These are phyloP conservation scores for Dactylonectria estremocensis DNA, from an alignment of 2,329 filamentous ascomycete genomes.

Conservation along the genomic window DNA sequence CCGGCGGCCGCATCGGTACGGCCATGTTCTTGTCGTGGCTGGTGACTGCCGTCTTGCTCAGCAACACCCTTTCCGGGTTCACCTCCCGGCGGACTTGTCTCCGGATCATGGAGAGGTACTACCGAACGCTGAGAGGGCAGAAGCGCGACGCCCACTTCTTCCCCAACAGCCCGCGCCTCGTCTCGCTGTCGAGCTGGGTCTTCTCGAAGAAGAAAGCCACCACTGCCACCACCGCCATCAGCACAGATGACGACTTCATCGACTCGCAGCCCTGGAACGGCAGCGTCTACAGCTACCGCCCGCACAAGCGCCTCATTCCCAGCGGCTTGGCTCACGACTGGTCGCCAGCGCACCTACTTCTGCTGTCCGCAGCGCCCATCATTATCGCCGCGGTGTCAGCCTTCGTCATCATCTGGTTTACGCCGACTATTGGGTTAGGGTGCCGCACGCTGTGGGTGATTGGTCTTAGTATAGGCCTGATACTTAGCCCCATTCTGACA, in stretches of 20 bases:
- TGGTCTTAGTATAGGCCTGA: neutral
- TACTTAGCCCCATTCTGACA: constrained; percentile 17
- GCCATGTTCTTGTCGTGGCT: constrained; percentile 26
- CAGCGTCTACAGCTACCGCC: constrained; percentile 20
- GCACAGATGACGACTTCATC: constrained; percentile 11
- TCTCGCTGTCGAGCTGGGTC: neutral
- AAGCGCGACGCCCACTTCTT: constrained; percentile 18
- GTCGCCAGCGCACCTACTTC: too few relatives aligned
- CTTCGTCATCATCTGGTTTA: too few relatives aligned
- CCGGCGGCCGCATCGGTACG: constrained; percentile 23
- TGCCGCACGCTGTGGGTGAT: too few relatives aligned
- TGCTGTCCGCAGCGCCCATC: too few relatives aligned
- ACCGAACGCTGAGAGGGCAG: constrained; percentile 18
- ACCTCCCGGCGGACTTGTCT: constrained; percentile 21
- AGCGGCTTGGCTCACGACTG: neutral
- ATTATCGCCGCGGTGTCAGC: too few relatives aligned
- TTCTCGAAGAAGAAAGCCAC: neutral
- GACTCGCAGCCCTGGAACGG: constrained; percentile 24
- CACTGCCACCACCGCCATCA: too few relatives aligned
- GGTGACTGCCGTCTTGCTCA: constrained; percentile 25
- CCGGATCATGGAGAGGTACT: constrained; percentile 7
- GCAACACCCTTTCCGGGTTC: constrained; percentile 29
- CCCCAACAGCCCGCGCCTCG: constrained; percentile 7
- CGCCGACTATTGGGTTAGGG: too few relatives aligned
- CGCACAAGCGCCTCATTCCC: constrained; percentile 3